Evolutionary conservation across 495 filamentous ascomycete species (phyloP), one percentile per base, ranked within the genome.

Genomic region (Aspergillus hancockii): DNA sequence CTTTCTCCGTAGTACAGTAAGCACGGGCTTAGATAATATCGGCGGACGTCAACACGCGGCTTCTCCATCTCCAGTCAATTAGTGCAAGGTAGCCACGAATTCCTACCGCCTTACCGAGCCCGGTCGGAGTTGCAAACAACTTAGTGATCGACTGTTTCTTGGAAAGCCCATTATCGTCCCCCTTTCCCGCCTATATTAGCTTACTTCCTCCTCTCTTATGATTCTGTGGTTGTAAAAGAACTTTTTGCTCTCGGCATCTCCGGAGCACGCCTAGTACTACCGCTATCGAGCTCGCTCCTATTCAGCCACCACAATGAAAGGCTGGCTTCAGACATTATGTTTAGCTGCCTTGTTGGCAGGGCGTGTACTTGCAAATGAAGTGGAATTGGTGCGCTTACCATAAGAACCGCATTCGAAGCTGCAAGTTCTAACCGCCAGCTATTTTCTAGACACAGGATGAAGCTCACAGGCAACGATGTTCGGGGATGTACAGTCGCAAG

Each of bases 401-500:
- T 55, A 43, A 22, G 40, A 45, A 16, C 25, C 21, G 7, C 30
- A 43, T 40, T 2, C 16, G 19, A 41, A 21, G 16, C 59, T 57
- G 49, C 55, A 50, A 60, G 41, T 52, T 51, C 56, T 70, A 51
- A 67, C 40, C 32, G 22, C 50, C 55, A 28, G 60, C 18, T 55
- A 21, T 16, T 16, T 45, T 22, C 19, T n/a, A 92, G 88, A 85
- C 89, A 71, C 81, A 94, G 69, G 85, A 87, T 63, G 84, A 90
- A 38, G 81, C 88, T 30, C 88, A 91, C 72, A 76, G 84, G 63
- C 90, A 97, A 75, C 83, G 89, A 88, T 99, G 94, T 77, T 88
- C 90, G 69, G 94, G 94, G 75, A 98, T 99, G 94, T 99, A 98
- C 76, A 93, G 88, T 72, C 87, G 82, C 67, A 90, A 86, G 64